Conservation (phyloP, 148 eudicot genomes). For the Chenopodium berlandieri region DNA sequence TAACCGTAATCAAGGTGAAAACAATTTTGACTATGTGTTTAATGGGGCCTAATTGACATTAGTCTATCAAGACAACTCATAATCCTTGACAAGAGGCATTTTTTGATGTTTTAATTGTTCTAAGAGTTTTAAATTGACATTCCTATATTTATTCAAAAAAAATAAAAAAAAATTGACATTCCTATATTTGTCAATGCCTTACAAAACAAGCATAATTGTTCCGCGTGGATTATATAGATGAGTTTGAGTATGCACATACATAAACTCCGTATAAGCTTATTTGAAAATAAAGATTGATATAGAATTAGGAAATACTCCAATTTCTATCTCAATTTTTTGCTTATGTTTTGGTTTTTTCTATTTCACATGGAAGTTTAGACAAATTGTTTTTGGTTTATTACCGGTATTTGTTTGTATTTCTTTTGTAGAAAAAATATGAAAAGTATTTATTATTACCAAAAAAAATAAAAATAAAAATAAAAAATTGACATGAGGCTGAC, state of each 20-base stretch:
- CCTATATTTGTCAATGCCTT: background rate
- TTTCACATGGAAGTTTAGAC: background rate
- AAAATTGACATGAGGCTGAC: background rate
- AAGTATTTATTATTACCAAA: background rate
- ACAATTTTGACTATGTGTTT: background rate
- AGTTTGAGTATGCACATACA: background rate
- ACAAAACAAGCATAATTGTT: background rate
- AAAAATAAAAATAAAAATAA: too few relatives aligned
- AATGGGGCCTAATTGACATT: background rate
- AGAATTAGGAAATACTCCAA: too few relatives aligned
- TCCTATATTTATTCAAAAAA: background rate
- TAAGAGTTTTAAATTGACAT: background rate
- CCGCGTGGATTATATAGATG: background rate
- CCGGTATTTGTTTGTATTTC: background rate
- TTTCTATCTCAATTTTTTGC: background rate
- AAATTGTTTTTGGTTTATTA: background rate
- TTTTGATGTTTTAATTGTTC: background rate
- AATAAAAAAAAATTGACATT: background rate
- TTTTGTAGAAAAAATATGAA: background rate
- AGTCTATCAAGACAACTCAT: background rate
- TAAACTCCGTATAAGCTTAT: too few relatives aligned
- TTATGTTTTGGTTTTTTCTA: background rate
- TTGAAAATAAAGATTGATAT: background rate
- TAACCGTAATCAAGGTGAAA: background rate
- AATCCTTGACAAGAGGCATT: background rate